Conservation (phyloP, 495 filamentous ascomycete genomes). For the Apiosordaria backusii region DNA sequence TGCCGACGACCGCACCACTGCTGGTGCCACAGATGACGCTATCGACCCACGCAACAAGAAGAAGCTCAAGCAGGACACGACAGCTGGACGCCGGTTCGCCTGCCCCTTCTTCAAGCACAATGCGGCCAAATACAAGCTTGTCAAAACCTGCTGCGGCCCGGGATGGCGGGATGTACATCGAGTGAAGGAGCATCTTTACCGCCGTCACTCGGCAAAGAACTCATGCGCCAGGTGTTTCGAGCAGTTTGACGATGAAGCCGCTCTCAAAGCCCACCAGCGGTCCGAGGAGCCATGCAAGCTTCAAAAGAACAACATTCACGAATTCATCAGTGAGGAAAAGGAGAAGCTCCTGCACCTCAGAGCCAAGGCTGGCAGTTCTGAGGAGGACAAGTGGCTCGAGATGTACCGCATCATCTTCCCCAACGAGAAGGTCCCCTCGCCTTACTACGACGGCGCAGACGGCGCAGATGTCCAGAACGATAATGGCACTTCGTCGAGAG, state of each 20-base stretch:
- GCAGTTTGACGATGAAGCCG: constrained; percentile 36
- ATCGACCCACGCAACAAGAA: constrained; percentile 11
- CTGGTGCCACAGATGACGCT: neutral
- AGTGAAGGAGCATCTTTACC: constrained; percentile 48
- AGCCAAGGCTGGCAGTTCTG: constrained; percentile 21
- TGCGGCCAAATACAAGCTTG: constrained; percentile 32
- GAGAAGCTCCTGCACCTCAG: constrained; percentile 26
- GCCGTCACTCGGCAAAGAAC: constrained; percentile 38
- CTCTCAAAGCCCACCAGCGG: constrained; percentile 38
- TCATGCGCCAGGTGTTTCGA: constrained; percentile 40
- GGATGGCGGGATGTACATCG: constrained; percentile 44
- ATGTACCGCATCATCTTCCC: constrained; percentile 34
- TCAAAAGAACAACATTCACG: constrained; percentile 7
- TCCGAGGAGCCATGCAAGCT: constrained; percentile 36
- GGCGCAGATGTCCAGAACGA: neutral
- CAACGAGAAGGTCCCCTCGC: constrained; percentile 22
- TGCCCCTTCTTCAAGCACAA: constrained; percentile 45
- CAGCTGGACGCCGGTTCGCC: constrained; percentile 31
- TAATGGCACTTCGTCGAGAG: constrained; percentile 9
- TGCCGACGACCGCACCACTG: neutral
- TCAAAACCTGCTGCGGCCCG: constrained; percentile 40
- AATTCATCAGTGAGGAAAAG: constrained; percentile 31
- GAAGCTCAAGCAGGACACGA: constrained; percentile 19
- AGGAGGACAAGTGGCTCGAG: constrained; percentile 31
- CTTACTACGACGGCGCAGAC: constrained; percentile 23